Conservation (phyloP, 805 yeast genomes). For the Saccharomycopsis javanensis region DNA sequence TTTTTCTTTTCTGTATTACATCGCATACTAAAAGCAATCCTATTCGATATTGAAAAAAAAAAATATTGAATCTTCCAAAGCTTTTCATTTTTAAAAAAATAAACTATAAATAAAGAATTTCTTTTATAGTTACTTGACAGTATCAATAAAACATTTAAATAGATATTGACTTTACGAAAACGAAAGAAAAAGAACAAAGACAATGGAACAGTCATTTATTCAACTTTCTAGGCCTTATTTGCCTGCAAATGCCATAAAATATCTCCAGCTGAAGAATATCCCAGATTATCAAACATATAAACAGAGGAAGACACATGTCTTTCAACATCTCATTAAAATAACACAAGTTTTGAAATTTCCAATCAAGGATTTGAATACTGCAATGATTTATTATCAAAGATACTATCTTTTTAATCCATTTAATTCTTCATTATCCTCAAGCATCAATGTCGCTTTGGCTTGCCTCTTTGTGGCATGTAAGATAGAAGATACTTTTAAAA, state of each 20-base stretch:
- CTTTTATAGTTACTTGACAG: too few species aligned
- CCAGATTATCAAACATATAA: constrained; percentile 40
- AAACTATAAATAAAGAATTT: not conserved
- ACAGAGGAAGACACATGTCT: constrained; percentile 43
- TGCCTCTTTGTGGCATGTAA: constrained; percentile 65
- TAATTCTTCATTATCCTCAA: constrained; percentile 34
- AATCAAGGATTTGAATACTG: constrained; percentile 53
- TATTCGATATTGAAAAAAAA: not conserved
- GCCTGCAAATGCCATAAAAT: constrained; percentile 42
- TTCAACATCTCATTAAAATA: constrained; percentile 44
- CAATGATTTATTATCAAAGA: constrained; percentile 66
- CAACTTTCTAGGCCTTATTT: constrained; percentile 55
- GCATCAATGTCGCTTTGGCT: constrained; percentile 57
- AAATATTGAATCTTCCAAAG: not conserved
- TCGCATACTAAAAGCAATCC: too few species aligned
- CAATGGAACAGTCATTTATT: constrained; percentile 16
- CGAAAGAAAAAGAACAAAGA: not conserved
- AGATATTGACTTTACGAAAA: not conserved
- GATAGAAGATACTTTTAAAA: constrained; percentile 77
- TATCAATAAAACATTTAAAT: too few species aligned
- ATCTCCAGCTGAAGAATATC: constrained; percentile 43
- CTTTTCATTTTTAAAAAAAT: not conserved
- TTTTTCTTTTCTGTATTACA: too few species aligned
- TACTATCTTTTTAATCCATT: constrained; percentile 57
- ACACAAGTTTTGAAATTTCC: constrained; percentile 55